These are phyloP conservation scores for Plasmodium malariae DNA, from an alignment of 169 alveolate genomes.

Conservation along the genomic window DNA sequence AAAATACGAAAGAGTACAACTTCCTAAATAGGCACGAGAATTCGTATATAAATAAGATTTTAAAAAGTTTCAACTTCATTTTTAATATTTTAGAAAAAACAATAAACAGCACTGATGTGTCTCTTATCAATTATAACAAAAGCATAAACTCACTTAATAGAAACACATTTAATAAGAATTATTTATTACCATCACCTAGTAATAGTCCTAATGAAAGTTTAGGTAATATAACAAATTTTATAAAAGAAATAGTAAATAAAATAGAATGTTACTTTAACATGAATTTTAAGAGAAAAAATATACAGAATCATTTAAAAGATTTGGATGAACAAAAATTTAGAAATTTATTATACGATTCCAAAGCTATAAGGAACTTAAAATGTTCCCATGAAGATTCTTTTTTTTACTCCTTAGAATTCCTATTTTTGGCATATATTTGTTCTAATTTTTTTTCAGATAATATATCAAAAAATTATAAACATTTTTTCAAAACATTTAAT, in stretches of 20 bases:
- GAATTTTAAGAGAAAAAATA: conserved; percentile 20
- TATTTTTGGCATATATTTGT: conserved; percentile 53
- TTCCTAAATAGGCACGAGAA: conserved; percentile 14
- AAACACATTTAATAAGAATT: neutral
- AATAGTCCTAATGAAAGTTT: conserved; percentile 2
- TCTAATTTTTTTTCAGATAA: conserved; percentile 65
- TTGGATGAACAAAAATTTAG: conserved; percentile 17
- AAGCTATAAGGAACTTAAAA: conserved; percentile 12
- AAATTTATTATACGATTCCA: conserved; percentile 44
- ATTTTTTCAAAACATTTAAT: conserved; percentile 28
- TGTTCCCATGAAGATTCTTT: conserved; percentile 12
- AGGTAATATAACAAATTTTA: conserved; percentile 27
- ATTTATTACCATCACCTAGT: neutral
- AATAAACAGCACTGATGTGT: conserved; percentile 24
- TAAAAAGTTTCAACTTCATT: conserved; percentile 43
- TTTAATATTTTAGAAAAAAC: conserved; percentile 41
- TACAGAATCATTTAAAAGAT: conserved; percentile 30
- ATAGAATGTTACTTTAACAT: conserved; percentile 16
- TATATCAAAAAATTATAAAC: conserved; percentile 31
- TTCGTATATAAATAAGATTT: conserved; percentile 19
- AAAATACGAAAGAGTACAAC: neutral
- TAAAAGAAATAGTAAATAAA: conserved; percentile 56
- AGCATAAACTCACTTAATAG: neutral
- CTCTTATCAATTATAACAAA: conserved; percentile 20
- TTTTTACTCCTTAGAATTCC: conserved; percentile 42